A percentile compares a stretch with the other conserved stretches of the same genome.
phyloP scores from a whole-genome alignment of 2,329 filamentous ascomycete species.

The Diaporthe amygdali region DNA sequence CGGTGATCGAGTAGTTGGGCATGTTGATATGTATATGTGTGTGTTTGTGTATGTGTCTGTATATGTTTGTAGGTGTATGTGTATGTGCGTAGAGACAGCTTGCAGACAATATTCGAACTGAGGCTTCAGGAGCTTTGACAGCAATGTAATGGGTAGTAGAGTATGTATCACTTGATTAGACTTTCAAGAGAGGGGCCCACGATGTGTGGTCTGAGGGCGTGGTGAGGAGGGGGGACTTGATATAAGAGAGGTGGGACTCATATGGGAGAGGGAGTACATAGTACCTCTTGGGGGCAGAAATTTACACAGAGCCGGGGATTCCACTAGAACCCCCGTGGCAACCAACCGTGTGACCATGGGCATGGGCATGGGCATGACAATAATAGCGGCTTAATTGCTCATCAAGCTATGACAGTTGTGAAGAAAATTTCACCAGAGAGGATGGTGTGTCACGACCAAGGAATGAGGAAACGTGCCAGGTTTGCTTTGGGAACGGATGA shows the following conservation, averaged over 20 bases:
- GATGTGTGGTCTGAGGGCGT: neutral
- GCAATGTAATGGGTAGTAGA: neutral
- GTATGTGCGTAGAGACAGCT: neutral
- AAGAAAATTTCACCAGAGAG: neutral
- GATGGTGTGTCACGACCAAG: slow-evolving; percentile 18
- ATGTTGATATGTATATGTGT: slow-evolving; percentile 36
- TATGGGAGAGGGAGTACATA: neutral
- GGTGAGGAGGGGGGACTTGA: slow-evolving; percentile 10
- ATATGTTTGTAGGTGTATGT: neutral
- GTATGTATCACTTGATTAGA: neutral
- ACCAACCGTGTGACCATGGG: slow-evolving; percentile 5
- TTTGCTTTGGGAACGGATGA: neutral
- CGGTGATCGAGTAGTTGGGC: slow-evolving; percentile 50
- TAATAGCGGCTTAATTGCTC: slow-evolving; percentile 3
- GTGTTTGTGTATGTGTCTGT: neutral
- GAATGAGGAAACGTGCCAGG: slow-evolving; percentile 9
- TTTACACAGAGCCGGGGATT: slow-evolving; percentile 5
- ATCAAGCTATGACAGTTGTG: slow-evolving; percentile 11
- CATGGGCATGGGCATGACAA: neutral
- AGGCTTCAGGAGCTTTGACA: neutral
- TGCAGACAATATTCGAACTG: neutral
- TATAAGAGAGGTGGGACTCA: slow-evolving; percentile 10
- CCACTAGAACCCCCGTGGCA: neutral
- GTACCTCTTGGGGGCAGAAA: slow-evolving; percentile 1
- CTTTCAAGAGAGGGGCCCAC: neutral